Evolutionary conservation across 768 basidiomycete species (phyloP), one percentile per base, ranked within the genome.

Genomic region (Leccinum subgranulosum): DNA sequence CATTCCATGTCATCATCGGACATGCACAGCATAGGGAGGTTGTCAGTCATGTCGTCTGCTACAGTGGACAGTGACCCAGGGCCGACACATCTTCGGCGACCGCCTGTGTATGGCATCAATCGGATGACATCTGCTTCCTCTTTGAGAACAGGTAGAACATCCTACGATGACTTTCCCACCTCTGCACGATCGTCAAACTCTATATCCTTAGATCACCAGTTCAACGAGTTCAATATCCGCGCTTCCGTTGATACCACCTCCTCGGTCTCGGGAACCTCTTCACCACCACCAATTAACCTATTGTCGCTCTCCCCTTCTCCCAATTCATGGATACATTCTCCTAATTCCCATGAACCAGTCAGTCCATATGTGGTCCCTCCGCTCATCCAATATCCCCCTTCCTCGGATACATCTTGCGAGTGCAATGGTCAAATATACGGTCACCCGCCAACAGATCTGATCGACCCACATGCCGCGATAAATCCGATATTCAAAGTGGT

Each of bases 401-500:
- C 73, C 28, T 70, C 75, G 19, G 70, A 65, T 47, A 76, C 70
- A 56, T 72, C 83, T 21, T 81, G 77, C 65, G 85, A 87, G 55
- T 72, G 79, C 64, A 76, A 80, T 65, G 79, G 79, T 34, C 78
- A 79, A 57, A 64, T 76, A 41, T 75, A 77, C 61, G 81, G 81
- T 49, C 81, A 83, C 65, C 84, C 86, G 17, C 81, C 86, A 51
- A 84, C 83, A 63, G 81, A 87, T 34, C 79, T 79, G 49, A 73
- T 80, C 53, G 82, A 81, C 15, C 79, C 88, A 36, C 86, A 85
- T 68, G 82, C 85, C 48, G 81, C 79, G 33, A 89, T 92, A 67
- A 91, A 93, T 72, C 89, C 91, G 28, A 92, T 92, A 70, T 93
- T 93, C 79, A 87, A 90, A 83, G 90, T 93, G 78, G 91, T 92